phyloP scores from a whole-genome alignment of 768 basidiomycete genomes.

The Peribolospora kevripleyi region DNA sequence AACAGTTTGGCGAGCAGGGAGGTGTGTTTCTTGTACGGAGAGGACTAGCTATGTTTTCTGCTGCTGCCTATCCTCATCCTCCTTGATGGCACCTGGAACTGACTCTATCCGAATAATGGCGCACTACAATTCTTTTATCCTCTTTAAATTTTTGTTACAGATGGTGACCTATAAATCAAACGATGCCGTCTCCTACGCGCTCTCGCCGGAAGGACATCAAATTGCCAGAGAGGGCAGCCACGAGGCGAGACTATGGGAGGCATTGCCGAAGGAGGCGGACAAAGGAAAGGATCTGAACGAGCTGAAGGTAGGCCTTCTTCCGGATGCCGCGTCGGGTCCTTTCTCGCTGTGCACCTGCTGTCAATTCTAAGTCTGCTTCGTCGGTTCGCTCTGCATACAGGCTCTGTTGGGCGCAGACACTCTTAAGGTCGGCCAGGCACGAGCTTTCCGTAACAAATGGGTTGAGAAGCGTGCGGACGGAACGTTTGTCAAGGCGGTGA shows the following conservation, averaged over 20 bases:
- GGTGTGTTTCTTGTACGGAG: constrained; percentile 22
- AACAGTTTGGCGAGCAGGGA: constrained; percentile 74
- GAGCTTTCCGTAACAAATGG: constrained; percentile 95
- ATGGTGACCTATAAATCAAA: constrained; percentile 64
- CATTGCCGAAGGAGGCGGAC: constrained; percentile 51
- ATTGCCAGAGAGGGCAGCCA: constrained; percentile 68
- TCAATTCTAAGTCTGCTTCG: background rate
- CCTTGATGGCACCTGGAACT: background rate
- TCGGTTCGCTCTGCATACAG: background rate
- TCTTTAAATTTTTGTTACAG: constrained; percentile 20
- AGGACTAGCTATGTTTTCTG: background rate
- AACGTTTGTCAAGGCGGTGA: constrained; percentile 54
- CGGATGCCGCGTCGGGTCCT: background rate
- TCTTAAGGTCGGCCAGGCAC: constrained; percentile 77
- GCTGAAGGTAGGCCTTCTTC: constrained; percentile 30
- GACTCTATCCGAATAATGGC: background rate
- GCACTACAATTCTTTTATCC: background rate
- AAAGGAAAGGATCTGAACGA: constrained; percentile 39
- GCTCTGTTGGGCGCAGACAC: constrained; percentile 52
- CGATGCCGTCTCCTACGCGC: constrained; percentile 44
- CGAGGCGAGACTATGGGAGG: constrained; percentile 83
- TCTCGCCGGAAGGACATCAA: constrained; percentile 59
- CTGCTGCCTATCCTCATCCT: background rate
- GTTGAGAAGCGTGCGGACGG: constrained; percentile 67
- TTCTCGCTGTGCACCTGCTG: background rate